Evolutionary conservation across 352 stramenopile species (phyloP), one percentile per base, ranked within the genome.

Genomic region (Halophytophthora batemanensis): DNA sequence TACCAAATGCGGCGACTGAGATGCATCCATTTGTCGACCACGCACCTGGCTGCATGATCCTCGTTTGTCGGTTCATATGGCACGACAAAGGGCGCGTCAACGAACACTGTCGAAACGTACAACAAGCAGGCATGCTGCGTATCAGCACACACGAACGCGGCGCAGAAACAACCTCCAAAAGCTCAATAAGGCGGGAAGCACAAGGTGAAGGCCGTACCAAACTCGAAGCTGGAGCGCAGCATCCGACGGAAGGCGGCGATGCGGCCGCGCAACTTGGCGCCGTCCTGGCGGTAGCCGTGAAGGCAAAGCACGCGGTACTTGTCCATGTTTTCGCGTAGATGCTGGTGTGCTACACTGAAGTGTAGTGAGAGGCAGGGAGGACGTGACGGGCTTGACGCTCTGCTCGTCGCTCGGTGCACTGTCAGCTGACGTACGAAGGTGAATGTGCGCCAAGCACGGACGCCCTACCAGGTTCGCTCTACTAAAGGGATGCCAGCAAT

Each of bases 291-390:
- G 58, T 92, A 90, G 33, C 84, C 84, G 53, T 95, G 84, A 21
- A 95, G 71, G 61, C 84, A 95, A n/a, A 95, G 64, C 7, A 95
- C 72, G 38, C 82, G 82, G 17, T 71, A 69, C 65, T 90, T 93
- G 50, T 23, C 50, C 44, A 71, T 70, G 13, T 37, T 18, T 10
- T 2, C 7, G 35, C 11, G 15, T 34, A 37, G 31, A 14, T 44
- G 21, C 7, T 40, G 14, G 6, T n/a, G n/a, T n/a, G n/a, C n/a
- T 42, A 13, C 37, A 12, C 21, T 12, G 12, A 21, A 25, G 3
- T 31, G 34, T 18, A 43, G 33, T 29, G 43, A 22, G 44, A 7
- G 22, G 13, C 29, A 6, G 15, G 33, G 6, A 38, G 33, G 15
- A 17, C 33, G 33, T n/a, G 25, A 8, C 25, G 25, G 25, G 25